Evolutionary conservation across 1,284 basidiomycete genomes (phyloP).

Genomic region (Bothia castanella): DNA sequence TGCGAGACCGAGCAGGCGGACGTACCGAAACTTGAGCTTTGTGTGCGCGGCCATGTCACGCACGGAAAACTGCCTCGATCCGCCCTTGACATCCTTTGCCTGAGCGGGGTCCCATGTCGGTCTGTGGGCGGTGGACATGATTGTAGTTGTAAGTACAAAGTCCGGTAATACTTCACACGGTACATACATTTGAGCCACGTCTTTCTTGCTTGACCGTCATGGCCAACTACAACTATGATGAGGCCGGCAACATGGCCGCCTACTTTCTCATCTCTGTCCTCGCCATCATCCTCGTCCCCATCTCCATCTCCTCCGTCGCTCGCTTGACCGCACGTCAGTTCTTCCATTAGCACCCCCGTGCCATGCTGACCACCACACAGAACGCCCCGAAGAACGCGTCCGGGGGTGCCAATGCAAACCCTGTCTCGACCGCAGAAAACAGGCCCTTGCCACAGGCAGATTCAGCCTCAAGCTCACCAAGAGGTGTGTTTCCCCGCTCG

Average conservation of each 20-base stretch:
- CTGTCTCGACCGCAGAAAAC: slow-evolving; percentile 57
- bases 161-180: slow-evolving; percentile 11
- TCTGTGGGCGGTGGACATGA: slow-evolving; percentile 80
- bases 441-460: slow-evolving; percentile 42
- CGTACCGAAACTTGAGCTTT: slow-evolving; percentile 90
- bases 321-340: slow-evolving; percentile 38
- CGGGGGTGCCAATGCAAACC: slow-evolving; percentile 64
- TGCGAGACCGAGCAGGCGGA: not conserved
- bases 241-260: slow-evolving; percentile 82
- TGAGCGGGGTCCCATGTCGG: slow-evolving; percentile 89
- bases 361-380: slow-evolving; percentile 20
- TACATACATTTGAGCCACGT: slow-evolving; percentile 2
- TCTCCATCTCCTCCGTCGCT: slow-evolving; percentile 55
- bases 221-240: slow-evolving; percentile 85
- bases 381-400: slow-evolving; percentile 25
- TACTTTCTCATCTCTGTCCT: slow-evolving; percentile 89
- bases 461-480: slow-evolving; percentile 42
- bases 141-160: not conserved
- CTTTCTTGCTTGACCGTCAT: slow-evolving; percentile 34
- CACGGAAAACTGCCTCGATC: slow-evolving; percentile 84
- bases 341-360: rapidly evolving
- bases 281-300: slow-evolving; percentile 72
- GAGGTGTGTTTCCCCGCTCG: slow-evolving; percentile 36
- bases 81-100: slow-evolving; percentile 81
- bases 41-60: slow-evolving; percentile 91